phyloP scores from a whole-genome alignment of 306 rosid genomes.

The Luffa aegyptiaca region DNA sequence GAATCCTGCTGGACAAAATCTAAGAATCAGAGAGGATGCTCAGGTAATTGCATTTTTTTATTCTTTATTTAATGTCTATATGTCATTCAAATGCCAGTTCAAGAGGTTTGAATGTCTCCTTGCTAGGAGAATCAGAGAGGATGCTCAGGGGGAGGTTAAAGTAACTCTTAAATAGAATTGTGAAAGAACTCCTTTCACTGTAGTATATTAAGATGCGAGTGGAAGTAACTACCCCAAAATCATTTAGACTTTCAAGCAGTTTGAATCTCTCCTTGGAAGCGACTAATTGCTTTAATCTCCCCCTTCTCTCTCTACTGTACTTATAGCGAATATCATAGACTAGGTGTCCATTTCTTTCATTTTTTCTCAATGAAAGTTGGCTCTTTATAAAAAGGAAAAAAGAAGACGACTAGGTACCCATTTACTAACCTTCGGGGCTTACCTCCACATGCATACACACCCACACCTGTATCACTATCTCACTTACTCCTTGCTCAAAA shows the following conservation, averaged over 20 bases:
- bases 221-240: not conserved
- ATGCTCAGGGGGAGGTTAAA: not conserved
- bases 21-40: conserved; percentile 94
- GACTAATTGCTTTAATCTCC: not conserved
- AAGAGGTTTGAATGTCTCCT: not conserved
- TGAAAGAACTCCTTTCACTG: not conserved
- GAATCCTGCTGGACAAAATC: conserved; percentile 97
- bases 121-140: not conserved
- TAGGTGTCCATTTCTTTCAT: not conserved
- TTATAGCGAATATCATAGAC: not conserved
- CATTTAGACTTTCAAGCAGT: not conserved
- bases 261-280: not conserved
- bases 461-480: not conserved
- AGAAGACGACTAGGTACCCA: not conserved
- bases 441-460: not conserved
- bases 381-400: too few species aligned
- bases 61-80: conserved; percentile 12
- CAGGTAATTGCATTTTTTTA: conserved; percentile 50
- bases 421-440: not conserved
- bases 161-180: not conserved
- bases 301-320: not conserved
- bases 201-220: not conserved
- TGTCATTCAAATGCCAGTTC: not conserved
- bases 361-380: too few species aligned
- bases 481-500: not conserved